A percentile compares a stretch with the other conserved stretches of the same genome.
These are phyloP conservation scores for Zygnema cylindricum DNA, from an alignment of 139 green algal genomes.

Conservation along the genomic window DNA sequence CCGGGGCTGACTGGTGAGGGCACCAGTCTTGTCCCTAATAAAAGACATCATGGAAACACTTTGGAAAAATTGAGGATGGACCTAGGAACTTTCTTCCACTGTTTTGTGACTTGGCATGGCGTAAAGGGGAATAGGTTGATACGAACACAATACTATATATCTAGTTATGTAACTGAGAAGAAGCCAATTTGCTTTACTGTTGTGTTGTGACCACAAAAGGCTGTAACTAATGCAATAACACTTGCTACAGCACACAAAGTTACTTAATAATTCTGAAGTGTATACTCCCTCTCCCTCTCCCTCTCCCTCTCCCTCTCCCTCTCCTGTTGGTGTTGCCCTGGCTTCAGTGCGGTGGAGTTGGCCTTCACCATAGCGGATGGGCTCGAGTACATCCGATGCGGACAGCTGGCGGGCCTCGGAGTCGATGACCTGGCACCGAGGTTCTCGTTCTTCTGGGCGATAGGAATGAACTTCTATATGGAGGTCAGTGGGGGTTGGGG, in stretches of 20 bases:
- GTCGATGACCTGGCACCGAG: conserved; percentile 66
- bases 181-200: too few species aligned
- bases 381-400: conserved; percentile 75
- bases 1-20: conserved; percentile 41
- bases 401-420: conserved; percentile 60
- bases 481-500: conserved; percentile 68
- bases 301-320: too few species aligned
- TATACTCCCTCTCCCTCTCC: too few species aligned
- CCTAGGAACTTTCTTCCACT: neutral
- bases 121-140: neutral
- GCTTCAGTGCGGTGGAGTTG: conserved; percentile 70
- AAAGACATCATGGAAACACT: too few species aligned
- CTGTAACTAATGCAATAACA: too few species aligned
- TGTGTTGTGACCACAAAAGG: too few species aligned
- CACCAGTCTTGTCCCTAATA: neutral
- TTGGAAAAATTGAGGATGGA: too few species aligned
- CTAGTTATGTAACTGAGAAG: too few species aligned
- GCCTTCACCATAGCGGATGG: conserved; percentile 77
- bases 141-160: too few species aligned
- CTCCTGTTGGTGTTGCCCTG: too few species aligned
- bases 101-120: neutral
- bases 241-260: too few species aligned
- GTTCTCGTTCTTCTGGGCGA: conserved; percentile 69
- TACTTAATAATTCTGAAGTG: too few species aligned
- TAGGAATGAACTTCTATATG: conserved; percentile 77